Conservation (phyloP, 345 rosid species). For the Capsella bursapastoris region DNA sequence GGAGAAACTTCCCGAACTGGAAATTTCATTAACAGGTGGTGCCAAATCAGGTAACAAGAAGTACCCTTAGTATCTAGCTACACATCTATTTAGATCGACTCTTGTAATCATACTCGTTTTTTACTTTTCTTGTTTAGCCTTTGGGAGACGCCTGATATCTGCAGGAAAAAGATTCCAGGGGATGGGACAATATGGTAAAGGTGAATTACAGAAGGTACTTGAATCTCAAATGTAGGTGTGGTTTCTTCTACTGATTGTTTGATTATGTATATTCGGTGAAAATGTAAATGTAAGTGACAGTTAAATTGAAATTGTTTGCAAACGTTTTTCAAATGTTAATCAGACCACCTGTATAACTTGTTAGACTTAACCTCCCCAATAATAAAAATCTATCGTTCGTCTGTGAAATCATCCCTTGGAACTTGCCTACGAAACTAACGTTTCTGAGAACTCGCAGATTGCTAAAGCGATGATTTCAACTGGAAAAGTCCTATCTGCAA, state of each 20-base stretch:
- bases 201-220: constrained; percentile 84
- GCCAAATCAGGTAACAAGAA: constrained; percentile 73
- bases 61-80: constrained; percentile 34
- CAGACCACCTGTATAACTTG: no score
- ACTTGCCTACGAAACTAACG: constrained; percentile 3
- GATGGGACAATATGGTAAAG: constrained; percentile 95
- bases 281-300: neutral
- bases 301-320: neutral
- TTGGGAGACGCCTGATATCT: constrained; percentile 79
- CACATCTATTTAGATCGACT: constrained; percentile 33
- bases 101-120: constrained; percentile 37
- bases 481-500: constrained; percentile 67
- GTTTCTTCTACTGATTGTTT: constrained; percentile 26
- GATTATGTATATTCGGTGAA: neutral
- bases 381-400: neutral
- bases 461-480: constrained; percentile 75
- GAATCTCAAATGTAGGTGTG: constrained; percentile 29
- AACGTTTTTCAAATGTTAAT: neutral
- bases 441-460: constrained; percentile 54
- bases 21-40: constrained; percentile 52
- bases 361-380: neutral
- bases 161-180: constrained; percentile 87
- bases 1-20: constrained; percentile 63
- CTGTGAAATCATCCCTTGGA: neutral
- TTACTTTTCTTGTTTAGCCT: constrained; percentile 56